A percentile compares a stretch with the other conserved stretches of the same genome.
Conservation (phyloP, 2,329 filamentous ascomycete species). For the Pseudomassariella vexata region DNA sequence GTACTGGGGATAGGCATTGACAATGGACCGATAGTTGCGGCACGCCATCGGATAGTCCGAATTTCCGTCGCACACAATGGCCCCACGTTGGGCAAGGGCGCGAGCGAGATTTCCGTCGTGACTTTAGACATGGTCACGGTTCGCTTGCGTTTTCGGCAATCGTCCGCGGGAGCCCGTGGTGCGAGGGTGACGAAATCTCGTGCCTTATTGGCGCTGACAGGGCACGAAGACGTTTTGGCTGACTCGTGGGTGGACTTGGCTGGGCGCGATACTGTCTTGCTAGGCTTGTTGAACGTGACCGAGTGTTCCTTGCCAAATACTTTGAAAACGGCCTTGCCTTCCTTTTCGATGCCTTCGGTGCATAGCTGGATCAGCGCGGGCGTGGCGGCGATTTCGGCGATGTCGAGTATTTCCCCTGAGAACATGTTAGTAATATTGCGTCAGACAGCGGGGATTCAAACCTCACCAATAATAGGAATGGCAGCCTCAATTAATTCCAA, state of each 20-base stretch:
- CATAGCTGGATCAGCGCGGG: conserved; percentile 22
- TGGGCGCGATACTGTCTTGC: background rate
- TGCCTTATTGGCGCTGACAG: too few species aligned
- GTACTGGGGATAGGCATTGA: background rate
- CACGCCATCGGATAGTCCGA: background rate
- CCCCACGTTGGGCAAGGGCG: background rate
- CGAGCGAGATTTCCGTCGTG: background rate
- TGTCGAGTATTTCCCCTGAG: conserved; percentile 10
- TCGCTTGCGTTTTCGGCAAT: background rate
- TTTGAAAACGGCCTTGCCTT: conserved; percentile 16
- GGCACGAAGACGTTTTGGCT: too few species aligned
- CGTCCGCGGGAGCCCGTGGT: too few species aligned
- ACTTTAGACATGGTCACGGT: background rate
- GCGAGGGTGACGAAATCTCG: background rate
- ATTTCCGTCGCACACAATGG: background rate
- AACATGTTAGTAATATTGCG: conserved; percentile 15
- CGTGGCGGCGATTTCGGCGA: conserved; percentile 7
- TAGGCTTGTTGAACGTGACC: conserved; percentile 1
- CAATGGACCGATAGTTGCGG: conserved; percentile 2
- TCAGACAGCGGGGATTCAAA: background rate
- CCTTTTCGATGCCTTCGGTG: conserved; percentile 26
- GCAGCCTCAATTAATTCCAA: conserved; percentile 16
- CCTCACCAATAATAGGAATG: conserved; percentile 15
- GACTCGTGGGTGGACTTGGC: conserved; percentile 3
- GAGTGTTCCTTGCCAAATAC: conserved; percentile 5